Conservation (phyloP, 306 rosid genomes). For the Argentina anserina region DNA sequence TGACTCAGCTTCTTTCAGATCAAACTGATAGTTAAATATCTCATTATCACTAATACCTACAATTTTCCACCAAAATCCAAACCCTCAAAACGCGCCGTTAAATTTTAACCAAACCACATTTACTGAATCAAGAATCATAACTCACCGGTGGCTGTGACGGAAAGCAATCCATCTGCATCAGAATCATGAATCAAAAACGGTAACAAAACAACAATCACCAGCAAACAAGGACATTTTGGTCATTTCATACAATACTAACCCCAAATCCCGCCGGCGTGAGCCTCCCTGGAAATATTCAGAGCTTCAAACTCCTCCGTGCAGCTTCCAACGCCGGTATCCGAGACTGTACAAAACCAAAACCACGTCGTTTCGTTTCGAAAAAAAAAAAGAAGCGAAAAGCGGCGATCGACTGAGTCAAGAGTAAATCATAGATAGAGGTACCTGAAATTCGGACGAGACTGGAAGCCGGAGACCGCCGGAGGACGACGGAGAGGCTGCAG, state of each 20-base stretch:
- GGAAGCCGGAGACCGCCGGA: slow-evolving; percentile 48
- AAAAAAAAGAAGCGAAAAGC: neutral
- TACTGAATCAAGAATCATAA: slow-evolving; percentile 8
- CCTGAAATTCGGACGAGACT: slow-evolving; percentile 54
- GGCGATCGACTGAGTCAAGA: neutral
- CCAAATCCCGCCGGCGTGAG: slow-evolving; percentile 43
- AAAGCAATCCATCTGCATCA: slow-evolving; percentile 72
- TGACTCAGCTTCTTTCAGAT: slow-evolving; percentile 50
- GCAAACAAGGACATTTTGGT: neutral
- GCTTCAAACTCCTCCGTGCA: slow-evolving; percentile 57
- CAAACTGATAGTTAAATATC: slow-evolving; percentile 46
- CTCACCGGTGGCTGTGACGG: slow-evolving; percentile 79
- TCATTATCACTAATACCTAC: slow-evolving; percentile 57
- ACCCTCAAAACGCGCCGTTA: neutral
- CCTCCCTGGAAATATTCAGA: slow-evolving; percentile 40
- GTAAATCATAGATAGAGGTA: slow-evolving; percentile 10
- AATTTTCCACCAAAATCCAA: slow-evolving; percentile 15
- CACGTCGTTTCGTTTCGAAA: neutral
- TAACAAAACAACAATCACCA: neutral
- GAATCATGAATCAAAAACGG: neutral
- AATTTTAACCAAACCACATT: neutral
- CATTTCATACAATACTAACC: slow-evolving; percentile 47
- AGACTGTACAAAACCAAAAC: slow-evolving; percentile 47
- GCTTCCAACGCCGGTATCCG: slow-evolving; percentile 86
- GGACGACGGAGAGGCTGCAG: slow-evolving; percentile 60